Evolutionary conservation across 2,329 filamentous ascomycete species (phyloP).

Genomic region (Fusarium verticillioides): DNA sequence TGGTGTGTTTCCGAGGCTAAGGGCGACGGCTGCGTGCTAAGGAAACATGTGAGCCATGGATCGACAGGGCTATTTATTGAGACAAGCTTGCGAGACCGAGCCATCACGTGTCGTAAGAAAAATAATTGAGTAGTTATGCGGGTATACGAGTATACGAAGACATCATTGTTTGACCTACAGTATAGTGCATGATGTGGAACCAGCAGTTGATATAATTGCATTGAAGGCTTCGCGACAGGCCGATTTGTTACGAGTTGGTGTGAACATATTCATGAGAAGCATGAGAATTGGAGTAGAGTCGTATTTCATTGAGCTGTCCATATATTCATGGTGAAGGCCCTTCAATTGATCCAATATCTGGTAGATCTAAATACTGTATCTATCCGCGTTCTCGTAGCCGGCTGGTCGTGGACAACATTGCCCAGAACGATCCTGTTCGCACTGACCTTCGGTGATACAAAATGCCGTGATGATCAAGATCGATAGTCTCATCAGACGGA

Average conservation of each 20-base stretch:
- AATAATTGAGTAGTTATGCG: background rate
- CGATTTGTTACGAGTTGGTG: background rate
- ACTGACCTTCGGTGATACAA: background rate
- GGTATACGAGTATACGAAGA: too few relatives aligned
- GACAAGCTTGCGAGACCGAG: background rate
- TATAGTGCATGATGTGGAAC: background rate
- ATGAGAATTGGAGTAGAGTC: background rate
- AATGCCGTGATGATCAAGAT: background rate
- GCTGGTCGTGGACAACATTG: background rate
- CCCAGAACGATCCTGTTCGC: background rate
- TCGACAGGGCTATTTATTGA: background rate
- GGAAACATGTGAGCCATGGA: background rate
- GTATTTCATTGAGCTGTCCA: rapidly evolving
- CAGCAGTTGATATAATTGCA: too few relatives aligned
- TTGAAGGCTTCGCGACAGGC: background rate
- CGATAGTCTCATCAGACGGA: background rate
- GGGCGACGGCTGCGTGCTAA: background rate
- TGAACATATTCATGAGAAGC: background rate
- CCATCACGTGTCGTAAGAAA: background rate
- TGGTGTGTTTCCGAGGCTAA: background rate
- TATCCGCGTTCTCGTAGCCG: background rate
- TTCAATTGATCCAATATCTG: too few relatives aligned
- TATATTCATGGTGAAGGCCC: background rate
- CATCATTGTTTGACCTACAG: background rate
- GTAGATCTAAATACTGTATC: background rate